These are phyloP conservation scores for Setaria viridis DNA, from an alignment of 202 grass and related monocot species.

Conservation along the genomic window DNA sequence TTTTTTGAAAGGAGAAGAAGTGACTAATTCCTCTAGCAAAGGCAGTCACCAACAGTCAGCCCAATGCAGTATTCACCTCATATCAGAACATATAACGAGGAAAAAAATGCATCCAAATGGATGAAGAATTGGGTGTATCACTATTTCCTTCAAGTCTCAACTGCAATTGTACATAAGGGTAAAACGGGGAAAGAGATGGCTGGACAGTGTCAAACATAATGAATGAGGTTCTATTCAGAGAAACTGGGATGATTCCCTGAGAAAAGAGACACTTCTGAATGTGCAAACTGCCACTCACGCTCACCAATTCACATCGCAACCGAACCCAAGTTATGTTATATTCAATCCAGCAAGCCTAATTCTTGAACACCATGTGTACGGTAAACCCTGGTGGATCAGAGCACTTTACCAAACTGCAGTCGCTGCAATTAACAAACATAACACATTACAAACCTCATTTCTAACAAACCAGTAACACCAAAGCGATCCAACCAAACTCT, in stretches of 20 bases:
- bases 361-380: not conserved
- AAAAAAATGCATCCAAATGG: too few relatives aligned
- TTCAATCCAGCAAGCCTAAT: not conserved
- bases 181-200: constrained; percentile 5
- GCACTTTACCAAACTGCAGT: not conserved
- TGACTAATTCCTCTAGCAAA: constrained; percentile 11
- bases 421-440: constrained; percentile 6
- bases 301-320: not conserved
- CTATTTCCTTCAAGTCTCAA: not conserved
- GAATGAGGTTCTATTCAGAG: not conserved
- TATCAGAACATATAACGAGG: not conserved
- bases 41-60: not conserved
- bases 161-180: not conserved
- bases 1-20: not conserved
- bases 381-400: constrained; percentile 40
- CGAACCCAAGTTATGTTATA: not conserved
- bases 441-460: not conserved
- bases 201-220: not conserved
- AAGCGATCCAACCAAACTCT: not conserved
- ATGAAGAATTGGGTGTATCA: not conserved
- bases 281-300: not conserved
- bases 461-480: not conserved
- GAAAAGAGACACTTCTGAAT: not conserved
- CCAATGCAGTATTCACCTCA: not conserved
- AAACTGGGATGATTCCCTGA: not conserved